Evolutionary conservation across 208 protist species (phyloP).

Genomic region (Crithidia acanthocephali): DNA sequence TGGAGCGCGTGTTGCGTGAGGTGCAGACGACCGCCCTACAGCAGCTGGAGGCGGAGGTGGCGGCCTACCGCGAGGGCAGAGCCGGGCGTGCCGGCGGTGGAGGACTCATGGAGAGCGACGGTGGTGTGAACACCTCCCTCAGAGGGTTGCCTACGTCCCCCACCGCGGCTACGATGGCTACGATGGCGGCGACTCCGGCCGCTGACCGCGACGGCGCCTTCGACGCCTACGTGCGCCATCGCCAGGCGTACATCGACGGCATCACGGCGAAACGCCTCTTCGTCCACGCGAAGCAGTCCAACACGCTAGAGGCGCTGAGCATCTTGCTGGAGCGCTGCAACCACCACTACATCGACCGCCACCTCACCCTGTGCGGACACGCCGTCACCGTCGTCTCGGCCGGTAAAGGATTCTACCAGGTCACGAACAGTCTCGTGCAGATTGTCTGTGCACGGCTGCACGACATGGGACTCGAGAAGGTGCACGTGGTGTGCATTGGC

Average conservation of each 20-base stretch:
- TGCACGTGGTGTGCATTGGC: slow-evolving; percentile 83
- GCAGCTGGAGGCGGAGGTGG: slow-evolving; percentile 29
- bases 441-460: slow-evolving; percentile 68
- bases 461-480: slow-evolving; percentile 69
- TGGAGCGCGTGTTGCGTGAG: slow-evolving; percentile 57
- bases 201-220: slow-evolving; percentile 2
- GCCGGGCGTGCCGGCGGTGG: not conserved
- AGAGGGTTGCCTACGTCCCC: not conserved
- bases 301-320: slow-evolving; percentile 78
- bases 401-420: slow-evolving; percentile 81
- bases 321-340: slow-evolving; percentile 72
- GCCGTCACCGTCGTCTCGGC: slow-evolving; percentile 80
- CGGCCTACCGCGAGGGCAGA: slow-evolving; percentile 23
- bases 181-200: not conserved
- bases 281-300: slow-evolving; percentile 66
- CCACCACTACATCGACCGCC: slow-evolving; percentile 54
- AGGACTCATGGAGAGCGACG: slow-evolving; percentile 2
- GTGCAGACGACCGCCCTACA: slow-evolving; percentile 32
- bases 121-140: not conserved
- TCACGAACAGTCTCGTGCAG: slow-evolving; percentile 72
- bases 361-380: slow-evolving; percentile 63
- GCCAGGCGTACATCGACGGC: slow-evolving; percentile 28
- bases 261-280: slow-evolving; percentile 64
- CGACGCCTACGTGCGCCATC: slow-evolving; percentile 17
- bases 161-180: not conserved